A percentile compares a stretch with the other conserved stretches of the same genome.
Evolutionary conservation across 2,329 filamentous ascomycete species (phyloP).

Genomic region (Catunica adiposa): DNA sequence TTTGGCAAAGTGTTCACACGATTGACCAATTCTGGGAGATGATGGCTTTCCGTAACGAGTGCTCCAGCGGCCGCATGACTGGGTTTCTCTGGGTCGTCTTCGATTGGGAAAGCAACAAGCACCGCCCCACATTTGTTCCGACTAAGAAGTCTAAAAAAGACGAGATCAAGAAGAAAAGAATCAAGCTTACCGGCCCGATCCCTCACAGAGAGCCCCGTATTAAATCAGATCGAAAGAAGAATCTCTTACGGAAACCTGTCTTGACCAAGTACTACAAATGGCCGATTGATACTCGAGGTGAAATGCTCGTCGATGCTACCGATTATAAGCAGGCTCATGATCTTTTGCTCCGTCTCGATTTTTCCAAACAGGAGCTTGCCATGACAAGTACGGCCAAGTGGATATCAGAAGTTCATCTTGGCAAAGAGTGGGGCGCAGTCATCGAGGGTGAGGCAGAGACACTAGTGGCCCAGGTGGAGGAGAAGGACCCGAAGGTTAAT

Average conservation of each 20-base stretch:
- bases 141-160: conserved; percentile 16
- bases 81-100: conserved; percentile 93
- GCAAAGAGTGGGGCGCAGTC: conserved; percentile 9
- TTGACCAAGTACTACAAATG: conserved; percentile 49
- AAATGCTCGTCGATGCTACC: conserved; percentile 43
- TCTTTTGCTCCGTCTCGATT: conserved; percentile 57
- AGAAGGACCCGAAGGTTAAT: neutral
- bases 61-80: conserved; percentile 77
- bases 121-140: conserved; percentile 12
- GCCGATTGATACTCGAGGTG: conserved; percentile 44
- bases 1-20: conserved; percentile 70
- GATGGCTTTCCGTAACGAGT: conserved; percentile 94
- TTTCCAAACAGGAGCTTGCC: conserved; percentile 47
- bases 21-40: conserved; percentile 96
- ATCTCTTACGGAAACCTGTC: conserved; percentile 32
- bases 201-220: conserved; percentile 45
- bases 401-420: conserved; percentile 45
- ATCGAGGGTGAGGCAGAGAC: conserved; percentile 4
- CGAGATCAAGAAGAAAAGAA: conserved; percentile 28
- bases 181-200: conserved; percentile 41
- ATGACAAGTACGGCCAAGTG: conserved; percentile 50
- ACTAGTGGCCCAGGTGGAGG: neutral
- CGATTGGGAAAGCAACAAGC: conserved; percentile 29
- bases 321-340: conserved; percentile 54
- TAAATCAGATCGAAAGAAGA: conserved; percentile 38